phyloP scores from a whole-genome alignment of 169 alveolate genomes.

The Cryptosporidium parvum region DNA sequence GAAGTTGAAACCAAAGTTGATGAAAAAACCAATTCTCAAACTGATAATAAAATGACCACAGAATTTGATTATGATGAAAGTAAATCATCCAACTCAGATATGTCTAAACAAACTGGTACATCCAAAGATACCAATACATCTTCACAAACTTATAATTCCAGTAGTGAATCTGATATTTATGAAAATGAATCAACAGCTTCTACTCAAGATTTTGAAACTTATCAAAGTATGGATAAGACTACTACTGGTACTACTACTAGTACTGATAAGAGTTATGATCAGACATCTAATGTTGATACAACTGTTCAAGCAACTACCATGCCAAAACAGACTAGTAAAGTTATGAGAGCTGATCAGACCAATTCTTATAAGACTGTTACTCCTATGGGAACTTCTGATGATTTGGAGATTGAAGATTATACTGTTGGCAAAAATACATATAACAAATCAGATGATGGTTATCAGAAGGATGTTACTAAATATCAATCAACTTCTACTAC shows the following conservation, averaged over 20 bases:
- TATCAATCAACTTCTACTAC: not conserved
- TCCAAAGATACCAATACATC: not conserved
- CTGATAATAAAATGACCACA: not conserved
- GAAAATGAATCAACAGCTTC: not conserved
- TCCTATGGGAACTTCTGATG: not conserved
- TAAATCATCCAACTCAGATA: no score
- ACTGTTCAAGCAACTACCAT: not conserved
- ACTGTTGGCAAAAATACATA: not conserved
- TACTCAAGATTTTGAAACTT: not conserved
- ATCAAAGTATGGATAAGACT: not conserved
- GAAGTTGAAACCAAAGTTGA: not conserved
- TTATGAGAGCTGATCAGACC: not conserved
- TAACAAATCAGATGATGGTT: not conserved
- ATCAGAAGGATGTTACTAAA: not conserved
- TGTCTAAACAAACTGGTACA: no score
- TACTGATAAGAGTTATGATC: not conserved
- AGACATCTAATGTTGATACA: not conserved
- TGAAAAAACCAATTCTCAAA: not conserved
- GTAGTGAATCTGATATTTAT: not conserved
- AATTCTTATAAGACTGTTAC: not conserved
- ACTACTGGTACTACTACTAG: not conserved
- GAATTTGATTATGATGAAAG: not conserved
- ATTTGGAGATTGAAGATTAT: not conserved
- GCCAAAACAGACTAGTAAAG: not conserved
- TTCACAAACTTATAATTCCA: not conserved